phyloP scores from a whole-genome alignment of 345 rosid species.

The Hevea brasiliensis region DNA sequence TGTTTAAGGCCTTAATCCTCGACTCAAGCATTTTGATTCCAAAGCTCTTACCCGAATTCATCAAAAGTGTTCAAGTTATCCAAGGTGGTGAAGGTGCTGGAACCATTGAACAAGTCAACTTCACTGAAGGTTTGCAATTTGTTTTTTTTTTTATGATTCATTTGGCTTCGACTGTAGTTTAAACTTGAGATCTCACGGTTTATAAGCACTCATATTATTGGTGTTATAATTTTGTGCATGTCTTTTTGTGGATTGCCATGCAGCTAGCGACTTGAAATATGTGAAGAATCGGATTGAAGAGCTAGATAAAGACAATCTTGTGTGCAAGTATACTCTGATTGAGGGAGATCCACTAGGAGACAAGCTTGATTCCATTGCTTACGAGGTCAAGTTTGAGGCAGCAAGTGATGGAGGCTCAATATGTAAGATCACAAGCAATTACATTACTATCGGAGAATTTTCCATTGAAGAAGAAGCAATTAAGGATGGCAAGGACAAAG shows the following conservation, averaged over 20 bases:
- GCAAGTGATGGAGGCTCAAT: slow-evolving; percentile 24
- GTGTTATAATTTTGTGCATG: too few relatives aligned
- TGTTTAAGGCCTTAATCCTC: slow-evolving; percentile 36
- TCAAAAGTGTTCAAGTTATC: slow-evolving; percentile 29
- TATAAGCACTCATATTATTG: too few relatives aligned
- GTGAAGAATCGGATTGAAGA: slow-evolving; percentile 15
- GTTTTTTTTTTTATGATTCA: too few relatives aligned
- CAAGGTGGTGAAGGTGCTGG: slow-evolving; percentile 32
- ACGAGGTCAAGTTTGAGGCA: slow-evolving; percentile 28
- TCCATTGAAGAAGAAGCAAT: slow-evolving; percentile 31
- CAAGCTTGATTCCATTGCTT: slow-evolving; percentile 18
- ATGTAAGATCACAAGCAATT: slow-evolving; percentile 27
- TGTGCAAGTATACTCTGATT: slow-evolving; percentile 10
- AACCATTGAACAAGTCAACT: slow-evolving; percentile 38
- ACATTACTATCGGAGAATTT: slow-evolving; percentile 13
- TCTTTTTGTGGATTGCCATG: too few relatives aligned
- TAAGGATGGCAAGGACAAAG: slow-evolving; percentile 17
- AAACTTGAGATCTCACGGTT: too few relatives aligned
- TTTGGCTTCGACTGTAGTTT: too few relatives aligned
- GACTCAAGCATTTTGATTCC: slow-evolving; percentile 36
- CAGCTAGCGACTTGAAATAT: slow-evolving; percentile 8
- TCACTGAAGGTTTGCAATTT: slow-evolving; percentile 22
- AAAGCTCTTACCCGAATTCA: slow-evolving; percentile 34
- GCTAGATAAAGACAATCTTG: slow-evolving; percentile 8
- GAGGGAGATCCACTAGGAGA: slow-evolving; percentile 13